phyloP scores from a whole-genome alignment of 2,329 filamentous ascomycete genomes.

The Huntiella abstrusa region DNA sequence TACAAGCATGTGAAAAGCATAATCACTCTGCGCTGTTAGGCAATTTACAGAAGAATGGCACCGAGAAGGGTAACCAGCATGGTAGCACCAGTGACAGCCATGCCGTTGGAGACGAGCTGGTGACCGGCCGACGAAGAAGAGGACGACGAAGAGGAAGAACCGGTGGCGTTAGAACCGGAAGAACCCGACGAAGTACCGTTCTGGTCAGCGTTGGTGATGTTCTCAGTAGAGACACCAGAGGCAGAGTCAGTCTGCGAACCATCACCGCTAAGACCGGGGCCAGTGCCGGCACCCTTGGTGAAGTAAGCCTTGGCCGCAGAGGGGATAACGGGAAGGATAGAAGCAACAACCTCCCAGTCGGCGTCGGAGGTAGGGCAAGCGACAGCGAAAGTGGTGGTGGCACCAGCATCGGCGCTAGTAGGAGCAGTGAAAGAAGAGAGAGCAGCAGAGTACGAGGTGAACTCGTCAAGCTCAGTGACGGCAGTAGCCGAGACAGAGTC shows the following conservation, averaged over 20 bases:
- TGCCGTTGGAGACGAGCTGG: constrained; percentile 15
- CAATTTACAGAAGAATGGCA: constrained; percentile 21
- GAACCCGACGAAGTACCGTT: constrained; percentile 6
- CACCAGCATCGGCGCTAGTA: constrained; percentile 30
- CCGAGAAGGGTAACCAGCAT: constrained; percentile 22
- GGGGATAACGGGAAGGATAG: constrained; percentile 33
- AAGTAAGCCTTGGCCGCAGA: constrained; percentile 32
- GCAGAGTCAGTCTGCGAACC: constrained; percentile 35
- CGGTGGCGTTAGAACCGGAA: not conserved
- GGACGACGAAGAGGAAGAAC: constrained; percentile 14
- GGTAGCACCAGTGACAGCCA: constrained; percentile 18
- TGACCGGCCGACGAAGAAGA: constrained; percentile 17
- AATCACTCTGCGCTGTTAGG: not conserved
- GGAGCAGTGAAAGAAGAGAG: constrained; percentile 31
- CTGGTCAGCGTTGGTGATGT: constrained; percentile 18
- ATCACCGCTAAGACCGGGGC: constrained; percentile 31
- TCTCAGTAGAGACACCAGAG: constrained; percentile 27
- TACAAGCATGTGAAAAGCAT: not conserved
- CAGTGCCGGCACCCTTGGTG: constrained; percentile 31
- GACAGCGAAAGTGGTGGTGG: constrained; percentile 26
- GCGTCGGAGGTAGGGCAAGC: constrained; percentile 30
- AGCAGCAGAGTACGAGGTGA: constrained; percentile 31
- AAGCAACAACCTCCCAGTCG: constrained; percentile 32
- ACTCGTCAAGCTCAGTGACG: constrained; percentile 44
- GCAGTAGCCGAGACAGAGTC: constrained; percentile 24